These are phyloP conservation scores for Cymbidium sinense DNA, from an alignment of 106 monocot genomes.

Conservation along the genomic window DNA sequence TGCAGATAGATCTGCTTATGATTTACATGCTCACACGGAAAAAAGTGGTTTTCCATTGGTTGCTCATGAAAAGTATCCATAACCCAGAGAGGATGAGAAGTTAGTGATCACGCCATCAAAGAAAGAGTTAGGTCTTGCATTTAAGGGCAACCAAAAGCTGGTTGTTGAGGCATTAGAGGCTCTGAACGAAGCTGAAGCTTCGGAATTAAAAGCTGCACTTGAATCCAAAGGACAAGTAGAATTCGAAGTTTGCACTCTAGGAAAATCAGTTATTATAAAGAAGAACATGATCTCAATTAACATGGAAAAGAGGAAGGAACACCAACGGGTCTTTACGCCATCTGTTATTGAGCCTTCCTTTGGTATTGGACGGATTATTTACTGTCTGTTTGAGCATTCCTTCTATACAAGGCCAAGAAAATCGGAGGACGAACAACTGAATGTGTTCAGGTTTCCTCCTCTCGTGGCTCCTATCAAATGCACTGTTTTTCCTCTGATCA, in stretches of 20 bases:
- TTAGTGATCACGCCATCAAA: constrained; percentile 76
- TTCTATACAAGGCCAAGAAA: no score
- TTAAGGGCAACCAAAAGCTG: constrained; percentile 91
- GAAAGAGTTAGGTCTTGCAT: no score
- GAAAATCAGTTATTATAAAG: no score
- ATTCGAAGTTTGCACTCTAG: constrained; percentile 77
- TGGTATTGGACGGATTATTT: no score
- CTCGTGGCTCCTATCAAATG: no score
- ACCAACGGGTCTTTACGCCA: constrained; percentile 89
- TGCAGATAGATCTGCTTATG: no score
- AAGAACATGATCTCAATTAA: constrained; percentile 88
- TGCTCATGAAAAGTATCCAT: constrained; percentile 85
- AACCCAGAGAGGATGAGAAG: constrained; percentile 96
- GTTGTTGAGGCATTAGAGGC: constrained; percentile 90
- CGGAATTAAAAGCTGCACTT: no score
- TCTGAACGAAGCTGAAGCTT: constrained; percentile 70
- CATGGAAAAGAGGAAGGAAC: constrained; percentile 85
- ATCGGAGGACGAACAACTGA: constrained; percentile 74
- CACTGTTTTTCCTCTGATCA: constrained; percentile 90
- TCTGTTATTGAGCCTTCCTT: no score
- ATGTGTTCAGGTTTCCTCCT: constrained; percentile 77
- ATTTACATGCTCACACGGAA: constrained; percentile 74
- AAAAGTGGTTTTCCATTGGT: constrained; percentile 81
- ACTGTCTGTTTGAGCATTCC: no score
- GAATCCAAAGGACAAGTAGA: constrained; percentile 82